A percentile compares a stretch with the other conserved stretches of the same genome.
Conservation (phyloP, 371 early-diverging fungal species). For the Lichtheimia hyalospora region DNA sequence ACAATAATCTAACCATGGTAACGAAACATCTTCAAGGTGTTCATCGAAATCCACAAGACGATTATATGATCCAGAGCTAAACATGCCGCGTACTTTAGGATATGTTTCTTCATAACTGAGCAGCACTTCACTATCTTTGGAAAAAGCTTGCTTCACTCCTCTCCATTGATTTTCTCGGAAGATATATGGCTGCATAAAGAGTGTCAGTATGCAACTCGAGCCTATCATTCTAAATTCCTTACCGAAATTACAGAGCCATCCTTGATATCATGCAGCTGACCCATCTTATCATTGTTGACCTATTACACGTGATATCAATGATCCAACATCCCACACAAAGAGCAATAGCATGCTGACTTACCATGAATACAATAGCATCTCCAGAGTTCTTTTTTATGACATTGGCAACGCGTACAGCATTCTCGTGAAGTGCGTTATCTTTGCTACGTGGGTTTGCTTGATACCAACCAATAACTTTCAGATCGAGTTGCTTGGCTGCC, state of each 20-base stretch:
- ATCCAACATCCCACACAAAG: neutral
- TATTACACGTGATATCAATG: neutral
- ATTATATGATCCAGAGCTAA: slow-evolving; percentile 41
- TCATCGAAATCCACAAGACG: slow-evolving; percentile 72
- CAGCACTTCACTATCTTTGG: slow-evolving; percentile 20
- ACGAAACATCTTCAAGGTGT: slow-evolving; percentile 67
- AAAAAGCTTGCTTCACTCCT: slow-evolving; percentile 38
- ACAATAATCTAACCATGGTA: slow-evolving; percentile 61
- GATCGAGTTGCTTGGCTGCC: slow-evolving; percentile 41
- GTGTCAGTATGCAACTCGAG: neutral
- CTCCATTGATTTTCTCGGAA: slow-evolving; percentile 53
- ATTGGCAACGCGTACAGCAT: slow-evolving; percentile 53
- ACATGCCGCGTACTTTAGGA: slow-evolving; percentile 33
- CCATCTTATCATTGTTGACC: slow-evolving; percentile 37
- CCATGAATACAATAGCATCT: slow-evolving; percentile 44
- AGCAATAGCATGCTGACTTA: slow-evolving; percentile 16
- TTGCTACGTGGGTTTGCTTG: slow-evolving; percentile 53
- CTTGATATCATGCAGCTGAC: slow-evolving; percentile 11
- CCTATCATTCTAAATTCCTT: neutral
- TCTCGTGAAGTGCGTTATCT: slow-evolving; percentile 46
- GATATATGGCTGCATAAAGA: slow-evolving; percentile 32
- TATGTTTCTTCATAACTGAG: slow-evolving; percentile 36
- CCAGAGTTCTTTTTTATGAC: slow-evolving; percentile 42
- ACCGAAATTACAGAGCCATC: slow-evolving; percentile 30
- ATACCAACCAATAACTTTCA: slow-evolving; percentile 64